These are phyloP conservation scores for Limonium bicolor DNA, from an alignment of 148 eudicot species.

Conservation along the genomic window DNA sequence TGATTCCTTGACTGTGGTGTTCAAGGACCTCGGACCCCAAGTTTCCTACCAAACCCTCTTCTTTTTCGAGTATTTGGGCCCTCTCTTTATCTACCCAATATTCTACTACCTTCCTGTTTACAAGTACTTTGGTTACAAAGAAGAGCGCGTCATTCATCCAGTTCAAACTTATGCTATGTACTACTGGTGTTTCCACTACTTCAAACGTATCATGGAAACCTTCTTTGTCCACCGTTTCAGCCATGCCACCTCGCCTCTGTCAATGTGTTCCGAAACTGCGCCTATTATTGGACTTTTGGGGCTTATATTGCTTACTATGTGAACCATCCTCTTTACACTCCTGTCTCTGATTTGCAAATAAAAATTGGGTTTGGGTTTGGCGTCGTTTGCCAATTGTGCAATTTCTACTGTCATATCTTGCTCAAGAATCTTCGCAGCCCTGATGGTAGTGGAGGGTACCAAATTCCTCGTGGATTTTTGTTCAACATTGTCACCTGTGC, in stretches of 20 bases:
- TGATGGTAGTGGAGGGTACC: slow-evolving; percentile 62
- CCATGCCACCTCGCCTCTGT: slow-evolving; percentile 90
- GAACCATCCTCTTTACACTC: slow-evolving; percentile 89
- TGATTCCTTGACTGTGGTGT: slow-evolving; percentile 44
- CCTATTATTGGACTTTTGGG: slow-evolving; percentile 92
- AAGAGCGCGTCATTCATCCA: slow-evolving; percentile 58
- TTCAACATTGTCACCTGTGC: slow-evolving; percentile 97
- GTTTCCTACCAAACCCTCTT: slow-evolving; percentile 85
- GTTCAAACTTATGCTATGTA: slow-evolving; percentile 86
- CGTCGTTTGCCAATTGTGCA: slow-evolving; percentile 58
- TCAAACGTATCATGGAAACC: slow-evolving; percentile 91
- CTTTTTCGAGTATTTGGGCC: slow-evolving; percentile 91
- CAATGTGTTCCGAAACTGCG: slow-evolving; percentile 89
- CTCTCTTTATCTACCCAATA: slow-evolving; percentile 71
- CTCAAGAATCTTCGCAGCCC: slow-evolving; percentile 66
- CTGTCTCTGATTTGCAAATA: slow-evolving; percentile 82
- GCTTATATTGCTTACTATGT: slow-evolving; percentile 80
- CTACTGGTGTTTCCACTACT: slow-evolving; percentile 92
- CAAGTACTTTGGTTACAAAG: slow-evolving; percentile 63
- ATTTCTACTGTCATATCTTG: slow-evolving; percentile 90
- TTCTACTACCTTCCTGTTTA: slow-evolving; percentile 72
- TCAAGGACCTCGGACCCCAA: slow-evolving; percentile 92
- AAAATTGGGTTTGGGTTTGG: slow-evolving; percentile 85
- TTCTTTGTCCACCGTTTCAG: slow-evolving; percentile 96
- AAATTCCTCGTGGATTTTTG: slow-evolving; percentile 87